phyloP scores from a whole-genome alignment of 352 stramenopile genomes.

The Phytopythium chamaehyphon region DNA sequence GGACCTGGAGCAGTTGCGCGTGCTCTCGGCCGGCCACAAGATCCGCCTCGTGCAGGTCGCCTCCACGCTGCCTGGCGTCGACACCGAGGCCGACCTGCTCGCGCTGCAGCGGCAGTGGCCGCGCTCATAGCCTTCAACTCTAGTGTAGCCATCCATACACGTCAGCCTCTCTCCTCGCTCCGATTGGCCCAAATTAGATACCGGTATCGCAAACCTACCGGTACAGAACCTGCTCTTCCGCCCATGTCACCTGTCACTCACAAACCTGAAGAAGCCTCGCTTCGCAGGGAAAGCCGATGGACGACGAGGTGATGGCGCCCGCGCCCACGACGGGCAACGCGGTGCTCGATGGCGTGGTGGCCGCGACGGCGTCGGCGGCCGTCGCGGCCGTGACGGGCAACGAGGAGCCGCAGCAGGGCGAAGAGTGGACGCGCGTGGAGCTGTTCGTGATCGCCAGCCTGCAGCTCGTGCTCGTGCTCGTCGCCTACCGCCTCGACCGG shows the following conservation, averaged over 20 bases:
- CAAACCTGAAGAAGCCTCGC: neutral
- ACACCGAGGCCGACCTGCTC: conserved; percentile 65
- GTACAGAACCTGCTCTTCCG: too few relatives aligned
- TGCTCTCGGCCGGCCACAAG: conserved; percentile 68
- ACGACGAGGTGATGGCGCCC: conserved; percentile 12
- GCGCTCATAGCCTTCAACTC: conserved; percentile 2
- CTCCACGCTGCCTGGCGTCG: conserved; percentile 57
- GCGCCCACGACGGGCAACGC: conserved; percentile 22
- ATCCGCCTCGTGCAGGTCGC: conserved; percentile 69
- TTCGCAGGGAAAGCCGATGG: conserved; percentile 10
- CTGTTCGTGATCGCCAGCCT: conserved; percentile 79
- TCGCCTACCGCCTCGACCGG: conserved; percentile 76
- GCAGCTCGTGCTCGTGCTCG: conserved; percentile 76
- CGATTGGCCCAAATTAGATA: too few relatives aligned
- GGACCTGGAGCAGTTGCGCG: conserved; percentile 82
- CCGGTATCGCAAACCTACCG: too few relatives aligned
- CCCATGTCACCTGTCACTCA: neutral
- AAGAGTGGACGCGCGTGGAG: conserved; percentile 69
- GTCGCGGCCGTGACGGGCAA: conserved; percentile 16
- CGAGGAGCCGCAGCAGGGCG: conserved; percentile 13
- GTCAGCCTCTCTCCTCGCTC: too few relatives aligned
- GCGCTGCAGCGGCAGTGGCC: conserved; percentile 39
- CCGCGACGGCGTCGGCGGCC: conserved; percentile 10
- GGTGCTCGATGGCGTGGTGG: conserved; percentile 25
- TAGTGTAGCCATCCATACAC: neutral